A percentile compares a stretch with the other conserved stretches of the same genome.
Evolutionary conservation across 257 asterid genomes (phyloP).

Genomic region (Nicotiana paniculata): DNA sequence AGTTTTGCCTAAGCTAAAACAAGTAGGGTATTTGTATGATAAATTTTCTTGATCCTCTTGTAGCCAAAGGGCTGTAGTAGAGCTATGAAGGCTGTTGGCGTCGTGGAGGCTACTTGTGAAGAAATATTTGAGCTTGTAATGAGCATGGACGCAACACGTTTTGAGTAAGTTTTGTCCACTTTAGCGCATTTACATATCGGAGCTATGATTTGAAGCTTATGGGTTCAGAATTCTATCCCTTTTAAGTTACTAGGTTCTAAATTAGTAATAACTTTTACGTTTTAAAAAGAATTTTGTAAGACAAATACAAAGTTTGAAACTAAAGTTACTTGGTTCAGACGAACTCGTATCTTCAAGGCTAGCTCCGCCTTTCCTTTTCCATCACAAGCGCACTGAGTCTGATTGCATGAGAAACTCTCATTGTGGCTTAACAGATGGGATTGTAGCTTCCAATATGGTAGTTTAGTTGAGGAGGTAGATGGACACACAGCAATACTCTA

Average conservation of each 20-base stretch:
- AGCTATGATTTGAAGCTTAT: too few relatives aligned
- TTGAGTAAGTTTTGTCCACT: constrained; percentile 55
- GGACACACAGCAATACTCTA: constrained; percentile 97
- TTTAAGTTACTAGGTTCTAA: too few relatives aligned
- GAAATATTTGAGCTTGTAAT: constrained; percentile 80
- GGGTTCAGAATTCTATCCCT: too few relatives aligned
- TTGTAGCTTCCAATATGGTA: constrained; percentile 86
- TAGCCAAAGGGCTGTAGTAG: constrained; percentile 94
- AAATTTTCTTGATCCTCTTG: constrained; percentile 18
- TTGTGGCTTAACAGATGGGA: constrained; percentile 64
- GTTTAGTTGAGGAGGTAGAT: constrained; percentile 99
- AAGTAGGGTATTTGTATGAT: constrained; percentile 12
- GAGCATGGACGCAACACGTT: constrained; percentile 88
- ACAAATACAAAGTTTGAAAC: too few relatives aligned
- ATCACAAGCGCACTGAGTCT: neutral
- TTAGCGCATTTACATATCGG: neutral
- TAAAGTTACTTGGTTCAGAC: too few relatives aligned
- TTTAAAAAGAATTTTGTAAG: too few relatives aligned
- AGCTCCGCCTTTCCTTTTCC: neutral
- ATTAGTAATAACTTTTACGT: too few relatives aligned
- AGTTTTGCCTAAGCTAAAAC: neutral
- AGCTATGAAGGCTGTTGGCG: constrained; percentile 96
- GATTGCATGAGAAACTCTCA: neutral
- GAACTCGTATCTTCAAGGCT: neutral
- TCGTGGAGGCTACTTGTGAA: constrained; percentile 88